Conservation (phyloP, 306 rosid genomes). For the Geum urbanum region DNA sequence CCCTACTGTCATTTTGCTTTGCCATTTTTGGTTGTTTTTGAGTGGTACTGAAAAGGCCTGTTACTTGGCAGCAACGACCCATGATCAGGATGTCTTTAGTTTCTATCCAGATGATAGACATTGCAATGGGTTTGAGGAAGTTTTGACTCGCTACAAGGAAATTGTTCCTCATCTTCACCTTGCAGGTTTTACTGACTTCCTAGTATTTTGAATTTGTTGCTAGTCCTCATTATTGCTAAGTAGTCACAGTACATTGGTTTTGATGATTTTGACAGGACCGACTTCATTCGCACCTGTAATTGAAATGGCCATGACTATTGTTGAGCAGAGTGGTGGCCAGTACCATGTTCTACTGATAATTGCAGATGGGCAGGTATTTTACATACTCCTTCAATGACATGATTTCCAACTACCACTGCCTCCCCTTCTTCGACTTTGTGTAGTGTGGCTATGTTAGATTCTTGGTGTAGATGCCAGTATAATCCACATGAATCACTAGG, state of each 20-base stretch:
- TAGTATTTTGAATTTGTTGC: neutral
- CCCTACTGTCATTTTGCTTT: slow-evolving; percentile 6
- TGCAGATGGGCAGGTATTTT: slow-evolving; percentile 95
- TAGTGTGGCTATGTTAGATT: neutral
- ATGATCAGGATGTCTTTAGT: slow-evolving; percentile 83
- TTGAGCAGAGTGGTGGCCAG: slow-evolving; percentile 86
- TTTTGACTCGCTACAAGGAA: slow-evolving; percentile 67
- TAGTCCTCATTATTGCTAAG: neutral
- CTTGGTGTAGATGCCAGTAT: neutral
- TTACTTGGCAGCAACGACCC: slow-evolving; percentile 73
- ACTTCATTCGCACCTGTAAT: slow-evolving; percentile 88
- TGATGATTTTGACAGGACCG: slow-evolving; percentile 57
- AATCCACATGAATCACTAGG: neutral
- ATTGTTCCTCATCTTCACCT: slow-evolving; percentile 74
- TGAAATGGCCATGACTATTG: slow-evolving; percentile 95
- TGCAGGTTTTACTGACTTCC: slow-evolving; percentile 54
- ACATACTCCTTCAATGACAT: neutral
- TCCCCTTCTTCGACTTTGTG: neutral
- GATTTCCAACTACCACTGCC: no score
- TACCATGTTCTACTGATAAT: slow-evolving; percentile 60
- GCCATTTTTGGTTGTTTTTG: neutral
- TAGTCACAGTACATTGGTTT: slow-evolving; percentile 8
- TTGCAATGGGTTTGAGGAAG: slow-evolving; percentile 96
- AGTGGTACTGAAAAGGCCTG: slow-evolving; percentile 20
- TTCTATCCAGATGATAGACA: slow-evolving; percentile 65